Percentiles rank a stretch among this genome's conserved stretches.
phyloP scores from a whole-genome alignment of 202 grass and related monocot genomes.

The Panicum virgatum region DNA sequence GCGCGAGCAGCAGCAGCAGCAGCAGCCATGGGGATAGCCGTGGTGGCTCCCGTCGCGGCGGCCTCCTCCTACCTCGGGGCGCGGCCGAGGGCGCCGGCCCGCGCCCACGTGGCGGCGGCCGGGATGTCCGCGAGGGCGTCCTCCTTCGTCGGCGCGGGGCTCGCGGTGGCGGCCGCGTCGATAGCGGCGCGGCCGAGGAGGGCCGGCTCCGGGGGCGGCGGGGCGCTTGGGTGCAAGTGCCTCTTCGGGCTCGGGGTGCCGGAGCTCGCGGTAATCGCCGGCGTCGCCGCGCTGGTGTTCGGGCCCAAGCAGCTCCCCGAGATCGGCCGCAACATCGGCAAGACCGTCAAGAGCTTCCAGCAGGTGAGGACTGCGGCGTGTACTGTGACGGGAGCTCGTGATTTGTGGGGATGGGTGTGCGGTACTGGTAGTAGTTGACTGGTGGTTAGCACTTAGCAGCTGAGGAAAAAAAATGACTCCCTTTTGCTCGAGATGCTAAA shows the following conservation, averaged over 20 bases:
- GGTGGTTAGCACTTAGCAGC: not conserved
- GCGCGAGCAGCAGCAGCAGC: not conserved
- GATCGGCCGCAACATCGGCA: constrained; percentile 77
- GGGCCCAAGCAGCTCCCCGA: constrained; percentile 80
- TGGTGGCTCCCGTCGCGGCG: constrained; percentile 37
- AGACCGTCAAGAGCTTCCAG: constrained; percentile 93
- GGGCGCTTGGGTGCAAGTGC: constrained; percentile 69
- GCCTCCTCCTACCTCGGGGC: constrained; percentile 26
- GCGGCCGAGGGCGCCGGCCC: not conserved
- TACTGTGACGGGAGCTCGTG: not conserved
- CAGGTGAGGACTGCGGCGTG: constrained; percentile 39
- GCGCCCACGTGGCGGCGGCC: constrained; percentile 27
- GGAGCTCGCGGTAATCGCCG: constrained; percentile 78
- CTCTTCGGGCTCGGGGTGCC: constrained; percentile 80
- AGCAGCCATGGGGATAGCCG: constrained; percentile 40
- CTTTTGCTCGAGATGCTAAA: not conserved
- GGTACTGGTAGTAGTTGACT: not conserved
- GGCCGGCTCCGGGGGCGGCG: constrained; percentile 11
- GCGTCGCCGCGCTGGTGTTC: constrained; percentile 74
- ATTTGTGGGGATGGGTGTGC: no score
- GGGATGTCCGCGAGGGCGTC: constrained; percentile 50
- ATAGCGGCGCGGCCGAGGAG: constrained; percentile 39
- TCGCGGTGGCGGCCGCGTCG: constrained; percentile 23
- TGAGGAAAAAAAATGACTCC: not conserved
- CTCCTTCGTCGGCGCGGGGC: constrained; percentile 41